These are phyloP conservation scores for Aspergillus incahuasiensis DNA, from an alignment of 495 filamentous ascomycete species.

Conservation along the genomic window DNA sequence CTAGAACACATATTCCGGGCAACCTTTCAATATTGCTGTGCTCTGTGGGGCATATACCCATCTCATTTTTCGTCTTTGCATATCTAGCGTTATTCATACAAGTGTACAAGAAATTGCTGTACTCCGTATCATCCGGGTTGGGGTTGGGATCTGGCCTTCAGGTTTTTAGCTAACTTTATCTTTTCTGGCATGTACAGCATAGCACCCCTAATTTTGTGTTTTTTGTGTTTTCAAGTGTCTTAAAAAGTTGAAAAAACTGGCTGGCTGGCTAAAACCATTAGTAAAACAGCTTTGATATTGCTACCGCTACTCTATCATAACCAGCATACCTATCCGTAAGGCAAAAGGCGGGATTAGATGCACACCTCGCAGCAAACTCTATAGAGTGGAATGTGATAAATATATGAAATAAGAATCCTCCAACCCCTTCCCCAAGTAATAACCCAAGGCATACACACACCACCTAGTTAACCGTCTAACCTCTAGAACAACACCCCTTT, in stretches of 20 bases:
- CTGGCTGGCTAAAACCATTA: neutral
- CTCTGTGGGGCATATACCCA: neutral
- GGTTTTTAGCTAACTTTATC: neutral
- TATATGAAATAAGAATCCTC: too few relatives aligned
- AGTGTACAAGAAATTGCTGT: conserved; percentile 5
- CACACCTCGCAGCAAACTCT: too few relatives aligned
- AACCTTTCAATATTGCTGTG: conserved; percentile 6
- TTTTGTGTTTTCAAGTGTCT: neutral
- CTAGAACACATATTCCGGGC: conserved; percentile 3
- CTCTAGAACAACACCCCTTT: neutral
- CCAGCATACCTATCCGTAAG: neutral
- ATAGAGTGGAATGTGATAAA: too few relatives aligned
- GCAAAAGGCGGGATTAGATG: neutral
- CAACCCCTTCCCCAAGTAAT: too few relatives aligned
- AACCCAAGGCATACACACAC: too few relatives aligned
- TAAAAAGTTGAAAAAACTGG: neutral
- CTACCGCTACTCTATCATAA: too few relatives aligned
- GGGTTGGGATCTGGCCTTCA: neutral
- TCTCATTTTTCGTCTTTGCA: neutral
- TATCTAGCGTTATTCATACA: neutral
- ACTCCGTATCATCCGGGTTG: neutral
- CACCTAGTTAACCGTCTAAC: too few relatives aligned
- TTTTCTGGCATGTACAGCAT: neutral
- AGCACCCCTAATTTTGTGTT: neutral
- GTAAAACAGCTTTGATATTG: neutral